phyloP scores from a whole-genome alignment of 164 flowering plant genomes.

The Vitis rupestris region DNA sequence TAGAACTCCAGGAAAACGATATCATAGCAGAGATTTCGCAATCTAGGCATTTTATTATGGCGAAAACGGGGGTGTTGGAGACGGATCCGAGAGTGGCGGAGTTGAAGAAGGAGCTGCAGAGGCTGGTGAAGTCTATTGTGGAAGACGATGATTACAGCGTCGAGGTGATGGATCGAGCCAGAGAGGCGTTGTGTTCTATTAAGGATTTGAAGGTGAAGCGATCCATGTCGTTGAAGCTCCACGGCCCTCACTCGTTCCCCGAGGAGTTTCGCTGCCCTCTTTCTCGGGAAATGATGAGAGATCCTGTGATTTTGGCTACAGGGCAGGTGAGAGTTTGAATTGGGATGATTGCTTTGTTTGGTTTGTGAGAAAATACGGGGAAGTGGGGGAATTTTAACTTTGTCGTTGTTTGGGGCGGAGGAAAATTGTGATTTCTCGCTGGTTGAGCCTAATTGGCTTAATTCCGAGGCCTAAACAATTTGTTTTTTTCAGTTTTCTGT shows the following conservation, averaged over 20 bases:
- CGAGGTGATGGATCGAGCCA: conserved; percentile 43
- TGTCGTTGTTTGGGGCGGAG: too few relatives aligned
- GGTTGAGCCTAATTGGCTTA: background rate
- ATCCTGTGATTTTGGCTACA: conserved; percentile 65
- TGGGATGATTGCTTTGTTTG: background rate
- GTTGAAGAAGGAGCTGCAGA: conserved; percentile 56
- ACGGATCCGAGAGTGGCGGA: conserved; percentile 41
- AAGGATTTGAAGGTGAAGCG: conserved; percentile 43
- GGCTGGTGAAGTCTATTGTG: conserved; percentile 38
- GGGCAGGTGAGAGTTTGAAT: conserved; percentile 68
- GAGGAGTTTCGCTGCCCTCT: conserved; percentile 62
- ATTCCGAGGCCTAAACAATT: background rate
- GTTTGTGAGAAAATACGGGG: background rate
- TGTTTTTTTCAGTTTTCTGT: background rate
- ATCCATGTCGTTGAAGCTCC: conserved; percentile 30
- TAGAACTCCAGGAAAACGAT: background rate
- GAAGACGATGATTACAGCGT: conserved; percentile 29
- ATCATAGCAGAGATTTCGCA: background rate
- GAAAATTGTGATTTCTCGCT: background rate
- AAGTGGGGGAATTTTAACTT: too few relatives aligned
- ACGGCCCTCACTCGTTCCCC: conserved; percentile 32
- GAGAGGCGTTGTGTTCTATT: conserved; percentile 31
- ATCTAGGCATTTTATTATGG: conserved; percentile 33
- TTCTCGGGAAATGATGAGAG: conserved; percentile 63
- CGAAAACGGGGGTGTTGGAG: conserved; percentile 41